phyloP scores from a whole-genome alignment of 2,329 filamentous ascomycete genomes.

The Fusarium palustre region DNA sequence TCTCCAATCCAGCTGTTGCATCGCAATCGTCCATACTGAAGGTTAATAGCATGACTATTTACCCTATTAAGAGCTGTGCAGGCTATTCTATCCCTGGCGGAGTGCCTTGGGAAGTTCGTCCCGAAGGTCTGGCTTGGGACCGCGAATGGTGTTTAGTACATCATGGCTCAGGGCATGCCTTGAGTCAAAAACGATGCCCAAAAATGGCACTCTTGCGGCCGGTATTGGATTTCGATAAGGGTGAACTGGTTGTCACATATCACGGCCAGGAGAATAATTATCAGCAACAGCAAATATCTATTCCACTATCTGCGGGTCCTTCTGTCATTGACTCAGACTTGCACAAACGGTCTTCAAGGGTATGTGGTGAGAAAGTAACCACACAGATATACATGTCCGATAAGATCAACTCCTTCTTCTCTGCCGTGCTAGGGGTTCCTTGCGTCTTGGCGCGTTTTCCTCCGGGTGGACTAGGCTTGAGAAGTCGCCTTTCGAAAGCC shows the following conservation, averaged over 20 bases:
- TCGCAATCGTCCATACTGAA: constrained; percentile 24
- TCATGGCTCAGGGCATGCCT: constrained; percentile 81
- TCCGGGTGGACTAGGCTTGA: constrained; percentile 68
- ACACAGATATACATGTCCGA: constrained; percentile 76
- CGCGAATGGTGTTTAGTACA: constrained; percentile 97
- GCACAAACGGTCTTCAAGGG: constrained; percentile 68
- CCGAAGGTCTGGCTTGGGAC: constrained; percentile 92
- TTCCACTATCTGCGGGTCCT: constrained; percentile 78
- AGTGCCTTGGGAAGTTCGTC: constrained; percentile 78
- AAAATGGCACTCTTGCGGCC: constrained; percentile 88
- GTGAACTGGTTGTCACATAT: constrained; percentile 72
- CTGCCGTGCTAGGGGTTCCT: constrained; percentile 77
- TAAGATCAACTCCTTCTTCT: constrained; percentile 81
- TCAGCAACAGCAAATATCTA: constrained; percentile 55
- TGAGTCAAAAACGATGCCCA: constrained; percentile 91
- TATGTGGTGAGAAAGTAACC: constrained; percentile 84
- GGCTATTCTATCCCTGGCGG: constrained; percentile 76
- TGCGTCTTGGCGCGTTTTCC: constrained; percentile 89
- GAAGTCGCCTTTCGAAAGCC: constrained; percentile 77
- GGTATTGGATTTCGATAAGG: constrained; percentile 74
- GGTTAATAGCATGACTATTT: constrained; percentile 78
- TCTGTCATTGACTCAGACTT: constrained; percentile 60
- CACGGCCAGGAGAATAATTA: constrained; percentile 49
- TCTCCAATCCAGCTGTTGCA: not conserved
- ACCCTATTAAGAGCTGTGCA: constrained; percentile 94